phyloP scores from a whole-genome alignment of 23 red algal species.

The Gracilaria gracilis region DNA sequence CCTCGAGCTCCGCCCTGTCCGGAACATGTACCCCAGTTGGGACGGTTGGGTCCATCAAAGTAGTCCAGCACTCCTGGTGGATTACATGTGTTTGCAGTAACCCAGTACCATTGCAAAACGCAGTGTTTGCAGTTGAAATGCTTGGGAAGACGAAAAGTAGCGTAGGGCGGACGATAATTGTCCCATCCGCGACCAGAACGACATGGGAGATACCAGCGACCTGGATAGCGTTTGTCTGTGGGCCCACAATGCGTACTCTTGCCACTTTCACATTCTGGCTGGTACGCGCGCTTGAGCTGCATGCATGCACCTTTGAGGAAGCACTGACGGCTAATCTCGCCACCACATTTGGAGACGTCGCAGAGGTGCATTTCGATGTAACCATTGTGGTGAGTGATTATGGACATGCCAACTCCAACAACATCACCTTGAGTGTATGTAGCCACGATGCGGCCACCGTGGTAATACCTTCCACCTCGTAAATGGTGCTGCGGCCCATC shows the following conservation, averaged over 20 bases:
- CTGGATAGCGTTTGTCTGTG: conserved; percentile 48
- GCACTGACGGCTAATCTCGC: conserved; percentile 49
- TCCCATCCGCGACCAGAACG: neutral
- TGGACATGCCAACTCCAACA: conserved; percentile 35
- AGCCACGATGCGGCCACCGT: conserved; percentile 22
- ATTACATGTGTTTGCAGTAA: conserved; percentile 50
- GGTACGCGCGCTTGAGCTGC: conserved; percentile 47
- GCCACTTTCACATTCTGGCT: conserved; percentile 48
- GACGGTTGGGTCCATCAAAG: conserved; percentile 44
- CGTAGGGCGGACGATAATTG: conserved; percentile 4
- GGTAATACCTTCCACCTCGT: conserved; percentile 53
- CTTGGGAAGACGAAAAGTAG: conserved; percentile 21
- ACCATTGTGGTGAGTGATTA: conserved; percentile 63
- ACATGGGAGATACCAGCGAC: conserved; percentile 61
- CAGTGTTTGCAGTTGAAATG: conserved; percentile 64
- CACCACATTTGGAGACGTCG: conserved; percentile 65
- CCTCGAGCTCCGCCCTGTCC: conserved; percentile 53
- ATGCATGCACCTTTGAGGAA: conserved; percentile 53
- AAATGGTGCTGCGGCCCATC: conserved; percentile 38
- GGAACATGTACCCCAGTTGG: conserved; percentile 34
- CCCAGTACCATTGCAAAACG: conserved; percentile 72
- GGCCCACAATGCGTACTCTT: conserved; percentile 44
- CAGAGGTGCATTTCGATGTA: conserved; percentile 63
- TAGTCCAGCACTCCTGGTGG: conserved; percentile 65
- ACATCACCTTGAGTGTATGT: conserved; percentile 33